Evolutionary conservation across 371 early-diverging fungal genomes (phyloP), one percentile per base, ranked within the genome.

Genomic region (Parasitella parasitica): DNA sequence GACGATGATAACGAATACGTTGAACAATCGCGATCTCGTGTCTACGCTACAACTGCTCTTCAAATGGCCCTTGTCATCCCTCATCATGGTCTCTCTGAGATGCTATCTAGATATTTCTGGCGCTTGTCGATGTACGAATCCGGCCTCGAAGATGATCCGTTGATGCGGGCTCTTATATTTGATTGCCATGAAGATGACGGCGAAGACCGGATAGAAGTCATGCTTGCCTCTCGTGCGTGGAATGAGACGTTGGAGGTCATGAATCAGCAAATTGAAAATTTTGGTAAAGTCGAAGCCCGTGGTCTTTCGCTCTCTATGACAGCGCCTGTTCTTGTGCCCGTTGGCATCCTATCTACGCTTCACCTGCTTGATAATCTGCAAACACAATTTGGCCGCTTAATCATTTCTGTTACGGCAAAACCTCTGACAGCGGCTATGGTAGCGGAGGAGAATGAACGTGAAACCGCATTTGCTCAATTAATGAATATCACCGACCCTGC

Each of bases 1-100:
- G 66, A 71, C n/a, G 69, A 69, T 43, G 71, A 66, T 20, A 59
- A 70, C 46, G 66, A 66, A 13, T 66, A 63, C 20, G 67, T 66
- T 0, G 67, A 60, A 7, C 66, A 70, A 52, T 66, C 71, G 1
- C 68, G 61, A 6, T 70, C 68, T 6, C 71, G 74, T n/a, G 72
- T 69, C 1, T 78, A 75, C 61, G 79, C 74, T 2, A 76, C 74
- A 3, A 70, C 71, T 48, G 79, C 79, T 20, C 50, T 78, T 35
- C 76, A 73, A 43, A 63, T 78, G 69, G 71, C 76, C 2, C 67
- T 73, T 2, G 51, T 73, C 18, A 49, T 71, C 26, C 69, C 74
- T n/a, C 65, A 62, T 28, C 62, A 59, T 18, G 60, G 58, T 20
- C 30, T 74, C 0, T 57, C 73, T 11, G 54, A 61, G 18, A 56